phyloP scores from a whole-genome alignment of 306 rosid species.

The Sophora flavescens region DNA sequence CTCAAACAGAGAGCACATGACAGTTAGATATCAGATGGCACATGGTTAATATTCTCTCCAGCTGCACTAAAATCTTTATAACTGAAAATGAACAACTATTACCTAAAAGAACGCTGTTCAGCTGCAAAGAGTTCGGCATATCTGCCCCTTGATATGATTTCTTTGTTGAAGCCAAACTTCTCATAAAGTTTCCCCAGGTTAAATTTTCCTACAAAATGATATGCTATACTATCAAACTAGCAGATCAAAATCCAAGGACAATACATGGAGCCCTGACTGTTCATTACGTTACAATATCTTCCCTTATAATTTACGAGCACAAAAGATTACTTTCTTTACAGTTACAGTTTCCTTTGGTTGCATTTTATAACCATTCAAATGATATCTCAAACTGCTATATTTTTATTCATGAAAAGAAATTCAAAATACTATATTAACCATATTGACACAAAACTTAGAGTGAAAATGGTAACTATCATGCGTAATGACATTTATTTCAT shows the following conservation, averaged over 20 bases:
- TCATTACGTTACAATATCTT: slow-evolving; percentile 32
- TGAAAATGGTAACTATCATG: not conserved
- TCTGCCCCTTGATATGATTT: slow-evolving; percentile 90
- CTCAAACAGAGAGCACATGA: slow-evolving; percentile 17
- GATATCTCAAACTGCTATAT: slow-evolving; percentile 11
- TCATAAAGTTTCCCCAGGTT: slow-evolving; percentile 89
- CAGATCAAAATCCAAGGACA: slow-evolving; percentile 32
- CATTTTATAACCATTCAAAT: slow-evolving; percentile 37
- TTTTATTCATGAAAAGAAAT: slow-evolving; percentile 20
- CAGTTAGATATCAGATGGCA: slow-evolving; percentile 38
- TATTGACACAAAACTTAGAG: not conserved
- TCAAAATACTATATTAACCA: slow-evolving; percentile 26
- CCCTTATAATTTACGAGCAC: slow-evolving; percentile 26
- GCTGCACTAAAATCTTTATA: slow-evolving; percentile 30
- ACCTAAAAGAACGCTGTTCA: slow-evolving; percentile 92
- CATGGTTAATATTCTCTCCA: slow-evolving; percentile 30
- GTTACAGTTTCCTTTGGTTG: slow-evolving; percentile 34
- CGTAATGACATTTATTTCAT: slow-evolving; percentile 9
- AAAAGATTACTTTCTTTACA: slow-evolving; percentile 21
- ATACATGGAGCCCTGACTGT: slow-evolving; percentile 12
- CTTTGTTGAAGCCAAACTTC: slow-evolving; percentile 96
- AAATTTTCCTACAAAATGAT: slow-evolving; percentile 68
- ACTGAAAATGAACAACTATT: slow-evolving; percentile 32
- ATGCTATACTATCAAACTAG: slow-evolving; percentile 37
- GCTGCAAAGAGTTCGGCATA: slow-evolving; percentile 92